phyloP scores from a whole-genome alignment of 129 eudicot genomes.

The Sambucus nigra region DNA sequence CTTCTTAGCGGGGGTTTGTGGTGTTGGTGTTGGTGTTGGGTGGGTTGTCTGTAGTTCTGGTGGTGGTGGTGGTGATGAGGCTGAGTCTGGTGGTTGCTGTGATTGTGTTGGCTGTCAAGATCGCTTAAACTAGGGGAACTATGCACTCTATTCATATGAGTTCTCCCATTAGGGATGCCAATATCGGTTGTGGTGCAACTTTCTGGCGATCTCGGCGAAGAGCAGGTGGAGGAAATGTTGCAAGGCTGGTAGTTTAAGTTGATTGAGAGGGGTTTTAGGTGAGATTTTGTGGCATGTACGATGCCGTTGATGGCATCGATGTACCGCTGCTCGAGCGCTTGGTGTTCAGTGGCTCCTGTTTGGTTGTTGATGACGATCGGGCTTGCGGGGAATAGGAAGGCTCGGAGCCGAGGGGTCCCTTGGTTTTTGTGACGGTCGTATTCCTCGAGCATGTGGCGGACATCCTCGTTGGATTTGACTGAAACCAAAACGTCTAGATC shows the following conservation, averaged over 20 bases:
- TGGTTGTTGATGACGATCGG: slow-evolving; percentile 32
- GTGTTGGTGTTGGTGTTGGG: slow-evolving; percentile 9
- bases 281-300: slow-evolving; percentile 18
- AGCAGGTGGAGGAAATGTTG: slow-evolving; percentile 36
- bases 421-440: slow-evolving; percentile 35
- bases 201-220: slow-evolving; percentile 61
- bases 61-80: too few species aligned
- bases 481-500: slow-evolving; percentile 70
- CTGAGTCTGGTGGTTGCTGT: background rate
- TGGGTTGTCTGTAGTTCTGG: background rate
- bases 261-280: slow-evolving; percentile 6
- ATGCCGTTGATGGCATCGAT: slow-evolving; percentile 64
- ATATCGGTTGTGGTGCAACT: slow-evolving; percentile 13
- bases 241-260: slow-evolving; percentile 21
- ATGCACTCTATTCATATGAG: slow-evolving; percentile 33
- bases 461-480: slow-evolving; percentile 72
- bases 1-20: slow-evolving; percentile 15
- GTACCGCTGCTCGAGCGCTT: slow-evolving; percentile 51
- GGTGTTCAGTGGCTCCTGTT: slow-evolving; percentile 18
- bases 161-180: slow-evolving; percentile 11
- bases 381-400: slow-evolving; percentile 59
- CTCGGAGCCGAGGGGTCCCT: slow-evolving; percentile 48
- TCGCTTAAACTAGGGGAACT: slow-evolving; percentile 54
- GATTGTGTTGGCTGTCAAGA: slow-evolving; percentile 20
- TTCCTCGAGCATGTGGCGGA: slow-evolving; percentile 68